Evolutionary conservation across 2,329 filamentous ascomycete genomes (phyloP), one percentile per base, ranked within the genome.

Genomic region (Rhytidhysteron rufulum): DNA sequence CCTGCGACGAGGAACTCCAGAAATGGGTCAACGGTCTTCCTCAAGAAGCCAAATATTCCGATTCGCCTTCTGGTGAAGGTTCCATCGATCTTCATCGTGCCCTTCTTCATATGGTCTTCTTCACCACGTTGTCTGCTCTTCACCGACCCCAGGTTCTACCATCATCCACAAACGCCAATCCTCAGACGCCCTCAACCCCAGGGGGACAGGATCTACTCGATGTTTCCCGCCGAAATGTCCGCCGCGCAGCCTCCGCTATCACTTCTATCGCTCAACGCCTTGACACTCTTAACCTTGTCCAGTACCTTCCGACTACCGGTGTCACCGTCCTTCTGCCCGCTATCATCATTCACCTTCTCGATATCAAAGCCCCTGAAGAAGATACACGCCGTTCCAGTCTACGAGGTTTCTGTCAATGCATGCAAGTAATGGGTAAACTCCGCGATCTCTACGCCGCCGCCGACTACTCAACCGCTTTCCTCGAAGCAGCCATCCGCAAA

Each of bases 401-500:
- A 18, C 79, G 83, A 42, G 87, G 88, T 16, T 95, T 95, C 70
- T 85, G 85, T 53, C 85, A 89, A 61, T 96, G 91, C 68, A 95
- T 96, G 88, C 79, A 83, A 34, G 88, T 95, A 43, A 86, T 96
- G 74, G 83, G 89, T 61, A 85, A 84, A 48, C 75, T 97, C 15
- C 82, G 89, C 27, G 88, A 95, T 57, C 87, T 89, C 21, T 96
- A 97, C 57, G 83, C 89, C 0, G 89, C 90, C 0, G 91, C 91
- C n/a, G 90, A 96, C 64, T 95, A 93, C 55, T 89, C 88, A n/a
- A 91, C 87, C 1, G 87, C 87, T 2, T 96, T 96, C 70, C 75
- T 96, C n/a, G 88, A 95, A 60, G 88, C 89, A 1, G 88, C 89
- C 1, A 85, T 95, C 47, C 83, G 86, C 47, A 94, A 95, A 69